Evolutionary conservation across 305 asterid species (phyloP), one percentile per base, ranked within the genome.

Genomic region (Fraxinus sp.): DNA sequence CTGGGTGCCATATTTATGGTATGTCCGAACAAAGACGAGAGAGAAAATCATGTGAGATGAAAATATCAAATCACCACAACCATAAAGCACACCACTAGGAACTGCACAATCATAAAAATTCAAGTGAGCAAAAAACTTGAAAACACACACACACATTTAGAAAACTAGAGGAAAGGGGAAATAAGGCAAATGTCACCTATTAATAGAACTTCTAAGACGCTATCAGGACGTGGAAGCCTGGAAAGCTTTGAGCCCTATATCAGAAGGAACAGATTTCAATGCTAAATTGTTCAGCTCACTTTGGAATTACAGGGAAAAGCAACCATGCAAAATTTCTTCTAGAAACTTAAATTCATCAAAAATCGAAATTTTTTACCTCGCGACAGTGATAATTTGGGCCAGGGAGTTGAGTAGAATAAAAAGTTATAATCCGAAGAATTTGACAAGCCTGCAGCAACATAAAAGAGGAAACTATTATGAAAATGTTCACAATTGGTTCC

Each of bases 351-450:
- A 57, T 73, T 33, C 79, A 39, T 11, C 24, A 26, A 35, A 70
- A 36, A 71, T 46, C 37, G 5, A 77, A 70, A 14, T 52, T 41
- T 75, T 80, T 86, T 86, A 95, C 99, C 98, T 93, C 98, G 20
- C 99, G 97, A 80, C 99, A 96, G 79, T 96, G 99, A 83, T 96
- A 96, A 84, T 96, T 96, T 55, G 99, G 98, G 82, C 99, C 99
- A 1, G 99, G 98, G 36, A 96, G 97, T 79, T 93, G 98, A 43
- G 98, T 96, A 59, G 99, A 96, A 86, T 96, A 96, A 90, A 96
- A 96, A 1, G 98, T 94, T 41, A 96, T 77, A 83, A 94, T 91
- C 82, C 99, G 95, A 79, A 96, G 97, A 82, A 91, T 55, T 85
- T 96, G 99, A 83, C 97, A 94, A 78, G 93, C 98, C 99, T 96